phyloP scores from a whole-genome alignment of 257 asterid species.

The Scutellaria baicalensis region DNA sequence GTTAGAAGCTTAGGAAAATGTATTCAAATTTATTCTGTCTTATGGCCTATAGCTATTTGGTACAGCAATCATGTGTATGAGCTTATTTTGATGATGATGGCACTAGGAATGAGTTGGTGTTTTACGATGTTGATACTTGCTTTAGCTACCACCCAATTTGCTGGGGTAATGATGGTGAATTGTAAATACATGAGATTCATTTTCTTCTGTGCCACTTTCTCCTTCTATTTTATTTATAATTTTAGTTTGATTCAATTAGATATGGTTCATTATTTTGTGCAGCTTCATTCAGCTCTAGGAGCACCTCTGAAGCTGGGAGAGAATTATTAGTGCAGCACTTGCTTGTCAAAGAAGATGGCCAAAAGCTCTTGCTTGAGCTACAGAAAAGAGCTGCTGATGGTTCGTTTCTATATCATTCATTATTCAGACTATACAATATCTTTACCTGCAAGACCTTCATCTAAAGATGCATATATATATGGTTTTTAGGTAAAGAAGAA shows the following conservation, averaged over 20 bases:
- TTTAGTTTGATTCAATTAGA: not conserved
- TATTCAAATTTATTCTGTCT: too few species aligned
- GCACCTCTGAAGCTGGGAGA: slow-evolving; percentile 42
- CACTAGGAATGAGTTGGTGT: too few species aligned
- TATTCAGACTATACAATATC: not conserved
- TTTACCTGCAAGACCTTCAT: too few species aligned
- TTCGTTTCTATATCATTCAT: slow-evolving; percentile 18
- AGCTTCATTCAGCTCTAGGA: slow-evolving; percentile 63
- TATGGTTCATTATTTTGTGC: slow-evolving; percentile 21
- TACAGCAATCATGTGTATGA: too few species aligned
- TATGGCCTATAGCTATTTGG: too few species aligned
- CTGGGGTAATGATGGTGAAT: too few species aligned
- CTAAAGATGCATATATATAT: too few species aligned
- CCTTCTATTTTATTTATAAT: not conserved
- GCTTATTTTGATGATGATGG: too few species aligned
- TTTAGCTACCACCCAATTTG: too few species aligned
- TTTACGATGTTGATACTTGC: too few species aligned
- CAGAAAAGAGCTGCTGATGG: slow-evolving; percentile 69
- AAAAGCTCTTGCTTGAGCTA: slow-evolving; percentile 66
- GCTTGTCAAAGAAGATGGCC: slow-evolving; percentile 89
- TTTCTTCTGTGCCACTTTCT: not conserved
- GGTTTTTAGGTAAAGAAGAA: too few species aligned
- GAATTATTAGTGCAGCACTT: slow-evolving; percentile 92
- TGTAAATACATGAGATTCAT: not conserved
- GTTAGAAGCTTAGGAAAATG: too few species aligned